A percentile compares a stretch with the other conserved stretches of the same genome.
Evolutionary conservation across 2,329 filamentous ascomycete genomes (phyloP).

Genomic region (Sporothrix globosa): DNA sequence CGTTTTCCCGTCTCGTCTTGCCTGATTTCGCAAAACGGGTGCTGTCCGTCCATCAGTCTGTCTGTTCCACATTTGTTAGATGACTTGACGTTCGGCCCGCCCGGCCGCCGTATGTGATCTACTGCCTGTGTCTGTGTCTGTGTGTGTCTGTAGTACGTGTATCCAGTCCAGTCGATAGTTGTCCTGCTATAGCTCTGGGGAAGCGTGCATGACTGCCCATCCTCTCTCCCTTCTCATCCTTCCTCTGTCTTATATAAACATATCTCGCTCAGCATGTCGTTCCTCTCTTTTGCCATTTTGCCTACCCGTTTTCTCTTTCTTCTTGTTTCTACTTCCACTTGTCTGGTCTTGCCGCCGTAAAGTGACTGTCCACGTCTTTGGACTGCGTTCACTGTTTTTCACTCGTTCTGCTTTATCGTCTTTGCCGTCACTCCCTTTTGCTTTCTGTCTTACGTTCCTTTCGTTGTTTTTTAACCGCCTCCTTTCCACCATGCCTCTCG

Average conservation of each 20-base stretch:
- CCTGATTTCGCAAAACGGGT: constrained; percentile 18
- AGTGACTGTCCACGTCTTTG: neutral
- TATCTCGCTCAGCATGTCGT: neutral
- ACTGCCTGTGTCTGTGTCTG: neutral
- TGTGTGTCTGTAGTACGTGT: neutral
- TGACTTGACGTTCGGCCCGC: constrained; percentile 2
- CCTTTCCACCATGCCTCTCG: neutral
- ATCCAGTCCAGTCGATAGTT: neutral
- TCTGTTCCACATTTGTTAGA: no score
- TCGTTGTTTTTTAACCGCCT: neutral
- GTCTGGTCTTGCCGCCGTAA: neutral
- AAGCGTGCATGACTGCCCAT: no score
- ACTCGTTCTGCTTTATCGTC: neutral
- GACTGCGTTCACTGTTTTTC: neutral
- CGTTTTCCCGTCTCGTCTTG: constrained; percentile 15
- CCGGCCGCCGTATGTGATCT: neutral
- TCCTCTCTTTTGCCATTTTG: neutral
- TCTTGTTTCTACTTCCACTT: neutral
- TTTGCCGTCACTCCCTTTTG: neutral
- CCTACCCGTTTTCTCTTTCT: constrained; percentile 1
- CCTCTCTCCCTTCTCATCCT: no score
- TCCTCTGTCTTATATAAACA: constrained; percentile 14
- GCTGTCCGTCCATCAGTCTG: neutral
- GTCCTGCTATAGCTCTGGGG: constrained; percentile 11
- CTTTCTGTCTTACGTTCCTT: neutral